phyloP scores from a whole-genome alignment of 495 filamentous ascomycete species.

The Podospora comata region DNA sequence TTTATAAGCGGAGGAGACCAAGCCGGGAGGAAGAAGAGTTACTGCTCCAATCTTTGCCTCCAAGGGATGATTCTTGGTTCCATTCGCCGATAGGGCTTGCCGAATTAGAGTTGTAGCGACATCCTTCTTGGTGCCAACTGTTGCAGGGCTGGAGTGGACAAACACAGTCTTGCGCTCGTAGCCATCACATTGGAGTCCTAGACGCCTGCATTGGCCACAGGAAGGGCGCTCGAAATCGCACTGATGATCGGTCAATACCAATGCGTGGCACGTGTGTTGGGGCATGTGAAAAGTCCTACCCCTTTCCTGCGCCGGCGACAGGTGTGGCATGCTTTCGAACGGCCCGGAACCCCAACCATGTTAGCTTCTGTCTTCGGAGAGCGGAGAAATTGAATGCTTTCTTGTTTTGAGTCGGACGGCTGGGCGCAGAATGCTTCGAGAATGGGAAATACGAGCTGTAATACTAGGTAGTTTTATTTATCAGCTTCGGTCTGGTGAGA shows the following conservation, averaged over 20 bases:
- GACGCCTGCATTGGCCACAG: constrained; percentile 15
- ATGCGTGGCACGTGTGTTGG: background rate
- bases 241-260: background rate
- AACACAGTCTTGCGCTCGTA: constrained; percentile 21
- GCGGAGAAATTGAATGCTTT: background rate
- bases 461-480: background rate
- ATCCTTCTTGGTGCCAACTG: background rate
- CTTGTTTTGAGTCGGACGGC: background rate
- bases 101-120: background rate
- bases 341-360: constrained; percentile 16
- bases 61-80: background rate
- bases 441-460: background rate
- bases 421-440: background rate
- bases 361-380: background rate
- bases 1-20: background rate
- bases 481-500: background rate
- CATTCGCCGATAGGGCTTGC: background rate
- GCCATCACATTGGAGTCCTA: constrained; percentile 17
- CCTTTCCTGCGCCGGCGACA: constrained; percentile 17
- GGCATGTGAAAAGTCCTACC: constrained; percentile 3
- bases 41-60: background rate
- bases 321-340: constrained; percentile 12
- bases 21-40: background rate
- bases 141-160: constrained; percentile 14
- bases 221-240: constrained; percentile 16